Evolutionary conservation across 1,284 basidiomycete species (phyloP), one percentile per base, ranked within the genome.

Genomic region (Microbotryum scabiosae): DNA sequence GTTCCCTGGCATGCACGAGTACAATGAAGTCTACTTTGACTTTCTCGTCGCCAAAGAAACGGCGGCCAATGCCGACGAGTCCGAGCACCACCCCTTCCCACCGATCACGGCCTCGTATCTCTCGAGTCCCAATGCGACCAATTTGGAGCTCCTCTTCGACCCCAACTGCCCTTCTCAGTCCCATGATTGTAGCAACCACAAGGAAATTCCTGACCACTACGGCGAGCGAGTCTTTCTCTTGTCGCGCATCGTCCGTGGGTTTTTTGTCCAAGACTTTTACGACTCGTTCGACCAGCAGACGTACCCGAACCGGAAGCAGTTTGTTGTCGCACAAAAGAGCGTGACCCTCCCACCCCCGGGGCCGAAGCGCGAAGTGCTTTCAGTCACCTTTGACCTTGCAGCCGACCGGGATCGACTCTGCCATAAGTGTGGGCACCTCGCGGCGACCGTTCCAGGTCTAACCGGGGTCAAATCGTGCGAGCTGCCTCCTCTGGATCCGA

Each of bases 101-200:
- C 44, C 28, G 16, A 9, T n/a, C 8, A 32, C 32, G 26, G 8
- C 21, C 23, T 26, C 18, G 36, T 10, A 26, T 23, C 41, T 23
- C 32, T 26, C 53, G n/a, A 28, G 32, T 28, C 36, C 36, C 36
- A 41, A 16, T 5, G 36, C 36, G 36, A 41, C 16, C 36, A 12
- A 41, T 41, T 41, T 41, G 36, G 36, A 18, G 12, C 36, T 41
- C 12, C 36, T 41, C 16, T 41, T 41, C 16, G 36, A 41, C 36
- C 58, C 60, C 51, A 66, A 68, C 44, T 68, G 66, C 32, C 66
- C 66, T n/a, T 59, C 62, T 2, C 66, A 68, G n/a, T n/a, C 30
- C 2, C 58, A 68, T 58, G 60, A 63, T 28, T 68, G 66, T 58
- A 50, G 25, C 2, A 41, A 41, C 10, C 36, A 41, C 36, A 41